Evolutionary conservation across 305 asterid species (phyloP), one percentile per base, ranked within the genome.

Genomic region (Caryopteris hybrid): DNA sequence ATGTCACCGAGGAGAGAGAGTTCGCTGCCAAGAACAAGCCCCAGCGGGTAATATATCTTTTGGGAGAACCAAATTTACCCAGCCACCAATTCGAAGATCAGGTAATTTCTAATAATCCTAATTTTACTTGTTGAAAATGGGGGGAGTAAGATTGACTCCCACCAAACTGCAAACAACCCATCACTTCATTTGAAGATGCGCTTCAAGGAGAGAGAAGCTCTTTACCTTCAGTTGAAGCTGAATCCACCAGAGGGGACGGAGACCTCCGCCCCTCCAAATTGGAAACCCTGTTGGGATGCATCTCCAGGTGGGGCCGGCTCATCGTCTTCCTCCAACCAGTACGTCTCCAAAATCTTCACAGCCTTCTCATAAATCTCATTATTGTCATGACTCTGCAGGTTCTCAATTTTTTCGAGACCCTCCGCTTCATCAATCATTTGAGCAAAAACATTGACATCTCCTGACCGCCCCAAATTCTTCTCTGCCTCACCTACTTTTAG

Each of bases 291-390:
- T 50, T 72, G 87, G 48, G 86, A 9, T 33, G 79, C 76, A 54
- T 77, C 89, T 25, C 85, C 97, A 1, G 85, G 88, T 53, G 89
- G 85, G 59, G 80, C 67, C 1, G 82, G 51, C 66, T 86, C 96
- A 0, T 88, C 97, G 8, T 82, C 95, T 46, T 88, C 97, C 80
- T 90, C 97, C 75, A 80, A 48, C 95, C 94, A 90, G 63, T 85
- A 88, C 0, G 94, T 76, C 79, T 90, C 97, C 0, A 90, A 88
- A 77, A 90, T 83, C 82, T 88, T 86, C 51, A 90, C 97, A 3
- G 94, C 96, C 87, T 90, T 90, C 74, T 90, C 95, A 61, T 90
- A 88, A 45, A 90, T 90, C 57, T 88, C 97, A 50, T 83, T 80
- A 64, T 90, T 90, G 80, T 91, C 96, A 29, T 91, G 97, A 61